These are phyloP conservation scores for Chlorophyllum brunneum DNA, from an alignment of 768 basidiomycete species.

Conservation along the genomic window DNA sequence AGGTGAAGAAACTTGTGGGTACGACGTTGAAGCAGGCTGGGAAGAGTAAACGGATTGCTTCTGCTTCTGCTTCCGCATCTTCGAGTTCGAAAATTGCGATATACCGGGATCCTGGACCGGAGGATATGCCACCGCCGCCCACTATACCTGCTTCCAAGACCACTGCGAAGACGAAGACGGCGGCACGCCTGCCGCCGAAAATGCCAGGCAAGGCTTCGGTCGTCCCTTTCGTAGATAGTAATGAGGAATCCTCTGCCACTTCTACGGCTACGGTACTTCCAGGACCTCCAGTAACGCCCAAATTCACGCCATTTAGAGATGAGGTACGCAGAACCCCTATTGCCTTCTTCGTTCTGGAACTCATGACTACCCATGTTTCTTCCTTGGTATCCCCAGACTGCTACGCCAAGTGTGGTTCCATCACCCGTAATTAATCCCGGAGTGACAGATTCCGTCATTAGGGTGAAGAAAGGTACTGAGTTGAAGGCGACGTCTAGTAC, in stretches of 20 bases:
- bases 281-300: constrained; percentile 42
- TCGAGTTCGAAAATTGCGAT: constrained; percentile 55
- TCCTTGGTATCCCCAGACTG: constrained; percentile 1
- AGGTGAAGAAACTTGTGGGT: constrained; percentile 64
- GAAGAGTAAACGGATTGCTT: constrained; percentile 48
- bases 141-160: constrained; percentile 20
- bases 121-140: constrained; percentile 42
- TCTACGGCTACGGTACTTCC: not conserved
- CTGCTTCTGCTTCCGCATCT: constrained; percentile 24
- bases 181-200: constrained; percentile 4
- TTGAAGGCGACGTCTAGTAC: constrained; percentile 43
- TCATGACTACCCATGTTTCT: not conserved
- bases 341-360: constrained; percentile 1
- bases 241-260: constrained; percentile 13
- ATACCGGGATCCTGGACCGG: constrained; percentile 59
- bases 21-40: constrained; percentile 64
- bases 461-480: constrained; percentile 45
- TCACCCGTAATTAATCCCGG: constrained; percentile 27
- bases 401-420: constrained; percentile 14
- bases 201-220: constrained; percentile 21
- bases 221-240: constrained; percentile 19
- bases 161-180: constrained; percentile 12
- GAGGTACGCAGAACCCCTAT: constrained; percentile 42
- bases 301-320: constrained; percentile 71
- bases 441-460: constrained; percentile 62